phyloP scores from a whole-genome alignment of 2,329 filamentous ascomycete genomes.

The Sphaerulina vaccinii region DNA sequence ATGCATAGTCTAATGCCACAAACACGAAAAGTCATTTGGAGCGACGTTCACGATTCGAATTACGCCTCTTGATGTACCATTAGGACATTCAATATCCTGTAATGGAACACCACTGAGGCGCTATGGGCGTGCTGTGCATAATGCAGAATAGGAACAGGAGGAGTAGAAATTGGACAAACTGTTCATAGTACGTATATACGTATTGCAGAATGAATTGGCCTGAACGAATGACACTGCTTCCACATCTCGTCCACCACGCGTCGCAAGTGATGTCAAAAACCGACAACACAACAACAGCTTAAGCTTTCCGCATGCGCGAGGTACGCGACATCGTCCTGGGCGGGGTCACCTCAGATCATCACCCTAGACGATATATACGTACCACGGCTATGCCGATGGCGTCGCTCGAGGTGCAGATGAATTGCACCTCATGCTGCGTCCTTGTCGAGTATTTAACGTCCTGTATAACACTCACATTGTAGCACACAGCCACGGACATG shows the following conservation, averaged over 20 bases:
- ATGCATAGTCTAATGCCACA: slow-evolving; percentile 22
- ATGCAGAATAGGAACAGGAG: slow-evolving; percentile 12
- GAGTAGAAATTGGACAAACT: slow-evolving; percentile 19
- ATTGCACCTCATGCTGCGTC: too few relatives aligned
- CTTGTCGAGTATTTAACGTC: too few relatives aligned
- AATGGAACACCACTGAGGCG: slow-evolving; percentile 7
- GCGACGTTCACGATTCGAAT: slow-evolving; percentile 7
- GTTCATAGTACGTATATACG: slow-evolving; percentile 20
- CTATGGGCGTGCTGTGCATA: slow-evolving; percentile 16
- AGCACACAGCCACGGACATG: too few relatives aligned
- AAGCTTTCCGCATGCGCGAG: not conserved
- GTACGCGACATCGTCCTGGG: not conserved
- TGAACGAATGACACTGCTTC: not conserved
- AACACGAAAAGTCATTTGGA: slow-evolving; percentile 18
- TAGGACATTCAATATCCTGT: slow-evolving; percentile 10
- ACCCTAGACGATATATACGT: too few relatives aligned
- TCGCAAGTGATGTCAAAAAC: not conserved
- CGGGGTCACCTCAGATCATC: too few relatives aligned
- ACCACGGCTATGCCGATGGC: too few relatives aligned
- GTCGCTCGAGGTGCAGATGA: too few relatives aligned
- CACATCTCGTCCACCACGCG: not conserved
- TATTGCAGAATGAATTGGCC: slow-evolving; percentile 10
- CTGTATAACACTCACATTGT: too few relatives aligned
- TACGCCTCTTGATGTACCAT: slow-evolving; percentile 25
- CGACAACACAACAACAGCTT: not conserved